These are phyloP conservation scores for Trichoderma sp. DNA, from an alignment of 2,329 filamentous ascomycete genomes.

Conservation along the genomic window DNA sequence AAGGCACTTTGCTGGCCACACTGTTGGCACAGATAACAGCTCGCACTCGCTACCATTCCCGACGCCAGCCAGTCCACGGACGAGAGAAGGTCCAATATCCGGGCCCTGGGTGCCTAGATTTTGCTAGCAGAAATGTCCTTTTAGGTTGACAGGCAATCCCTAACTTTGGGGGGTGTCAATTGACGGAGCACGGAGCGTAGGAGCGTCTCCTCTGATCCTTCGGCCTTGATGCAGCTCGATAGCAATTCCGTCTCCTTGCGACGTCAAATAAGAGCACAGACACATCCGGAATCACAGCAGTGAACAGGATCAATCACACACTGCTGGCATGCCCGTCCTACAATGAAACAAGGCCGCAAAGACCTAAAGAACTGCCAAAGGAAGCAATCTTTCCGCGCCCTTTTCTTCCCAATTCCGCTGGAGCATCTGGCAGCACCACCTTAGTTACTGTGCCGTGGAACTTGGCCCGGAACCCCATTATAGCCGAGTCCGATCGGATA, in stretches of 20 bases:
- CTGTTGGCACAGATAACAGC: neutral
- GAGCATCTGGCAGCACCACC: neutral
- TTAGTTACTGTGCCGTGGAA: neutral
- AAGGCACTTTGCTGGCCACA: conserved; percentile 17
- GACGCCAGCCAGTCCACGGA: neutral
- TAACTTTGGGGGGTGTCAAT: neutral
- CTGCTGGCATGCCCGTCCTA: neutral
- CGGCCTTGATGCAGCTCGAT: neutral
- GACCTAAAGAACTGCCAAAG: neutral
- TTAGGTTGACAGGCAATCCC: neutral
- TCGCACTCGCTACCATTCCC: conserved; percentile 5
- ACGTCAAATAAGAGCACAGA: neutral
- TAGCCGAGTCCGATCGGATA: conserved; percentile 13
- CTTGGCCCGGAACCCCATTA: neutral
- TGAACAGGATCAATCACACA: neutral
- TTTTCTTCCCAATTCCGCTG: neutral
- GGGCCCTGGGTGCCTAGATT: neutral
- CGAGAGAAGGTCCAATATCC: neutral
- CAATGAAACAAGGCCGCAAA: neutral
- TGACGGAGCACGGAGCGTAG: neutral
- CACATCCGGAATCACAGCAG: neutral
- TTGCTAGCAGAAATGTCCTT: neutral
- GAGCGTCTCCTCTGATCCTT: neutral
- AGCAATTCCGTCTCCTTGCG: neutral
- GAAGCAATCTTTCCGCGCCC: neutral